Evolutionary conservation across 371 early-diverging fungal species (phyloP).

Genomic region (Mortierella sp.): DNA sequence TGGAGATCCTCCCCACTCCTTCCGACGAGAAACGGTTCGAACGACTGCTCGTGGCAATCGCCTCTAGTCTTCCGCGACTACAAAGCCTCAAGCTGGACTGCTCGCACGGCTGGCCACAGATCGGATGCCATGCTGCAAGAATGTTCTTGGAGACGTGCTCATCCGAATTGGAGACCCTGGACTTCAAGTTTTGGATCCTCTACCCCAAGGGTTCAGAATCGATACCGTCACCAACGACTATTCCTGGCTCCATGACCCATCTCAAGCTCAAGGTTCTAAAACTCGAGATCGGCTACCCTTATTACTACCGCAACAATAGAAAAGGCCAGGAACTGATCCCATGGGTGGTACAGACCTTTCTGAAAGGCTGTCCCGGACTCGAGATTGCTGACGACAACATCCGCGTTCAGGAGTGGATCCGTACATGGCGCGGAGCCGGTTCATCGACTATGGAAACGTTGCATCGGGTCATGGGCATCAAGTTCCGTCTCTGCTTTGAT

Average conservation of each 20-base stretch:
- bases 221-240: not conserved
- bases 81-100: not conserved
- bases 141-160: not conserved
- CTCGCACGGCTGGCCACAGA: not conserved
- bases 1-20: not conserved
- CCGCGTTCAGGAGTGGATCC: not conserved
- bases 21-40: not conserved
- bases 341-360: not conserved
- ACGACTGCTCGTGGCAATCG: not conserved
- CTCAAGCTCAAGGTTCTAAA: not conserved
- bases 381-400: not conserved
- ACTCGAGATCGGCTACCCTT: not conserved
- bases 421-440: not conserved
- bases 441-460: not conserved
- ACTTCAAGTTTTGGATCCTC: too few species aligned
- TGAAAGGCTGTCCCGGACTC: not conserved
- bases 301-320: too few species aligned
- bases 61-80: not conserved
- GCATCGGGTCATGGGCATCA: not conserved
- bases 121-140: not conserved
- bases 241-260: not conserved
- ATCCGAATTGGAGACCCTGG: not conserved
- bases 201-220: not conserved
- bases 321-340: not conserved
- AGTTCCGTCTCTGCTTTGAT: not conserved